Conservation (phyloP, 2,329 filamentous ascomycete genomes). For the Fusarium sororula region DNA sequence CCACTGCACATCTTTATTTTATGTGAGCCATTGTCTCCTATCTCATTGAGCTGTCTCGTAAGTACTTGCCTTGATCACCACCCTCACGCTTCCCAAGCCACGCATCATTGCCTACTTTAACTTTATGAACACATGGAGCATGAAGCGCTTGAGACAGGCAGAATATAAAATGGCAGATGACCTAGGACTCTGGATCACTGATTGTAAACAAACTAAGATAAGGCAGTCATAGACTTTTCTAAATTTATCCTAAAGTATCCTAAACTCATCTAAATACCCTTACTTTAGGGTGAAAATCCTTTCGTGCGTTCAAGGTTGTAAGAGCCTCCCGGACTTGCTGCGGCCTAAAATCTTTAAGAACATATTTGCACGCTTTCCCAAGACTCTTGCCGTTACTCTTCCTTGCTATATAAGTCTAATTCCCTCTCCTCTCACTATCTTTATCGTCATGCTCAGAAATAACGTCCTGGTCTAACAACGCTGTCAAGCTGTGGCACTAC, state of each 20-base stretch:
- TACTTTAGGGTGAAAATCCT: accelerated
- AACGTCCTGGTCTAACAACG: accelerated
- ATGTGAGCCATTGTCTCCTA: accelerated
- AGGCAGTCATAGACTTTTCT: accelerated
- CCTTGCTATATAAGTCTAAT: too few species aligned
- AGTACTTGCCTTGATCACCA: too few species aligned
- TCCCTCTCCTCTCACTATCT: accelerated
- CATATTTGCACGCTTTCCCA: accelerated
- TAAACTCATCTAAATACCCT: too few species aligned
- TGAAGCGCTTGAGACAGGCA: too few species aligned
- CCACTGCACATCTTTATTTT: accelerated
- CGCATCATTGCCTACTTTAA: accelerated
- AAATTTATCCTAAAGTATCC: too few species aligned
- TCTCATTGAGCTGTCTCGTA: accelerated
- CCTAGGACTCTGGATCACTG: accelerated
- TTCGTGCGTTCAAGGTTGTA: accelerated
- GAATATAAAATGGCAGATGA: too few species aligned
- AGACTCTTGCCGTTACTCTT: too few species aligned
- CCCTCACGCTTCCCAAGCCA: accelerated
- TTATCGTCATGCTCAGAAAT: neutral
- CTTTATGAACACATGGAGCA: accelerated
- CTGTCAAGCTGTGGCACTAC: neutral
- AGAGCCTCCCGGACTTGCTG: too few species aligned
- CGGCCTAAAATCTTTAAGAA: too few species aligned
- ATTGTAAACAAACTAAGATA: accelerated